Base-by-base conservation (phyloP, 2,329 filamentous ascomycete genomes). In the Dothideomycetidae sp. region DNA sequence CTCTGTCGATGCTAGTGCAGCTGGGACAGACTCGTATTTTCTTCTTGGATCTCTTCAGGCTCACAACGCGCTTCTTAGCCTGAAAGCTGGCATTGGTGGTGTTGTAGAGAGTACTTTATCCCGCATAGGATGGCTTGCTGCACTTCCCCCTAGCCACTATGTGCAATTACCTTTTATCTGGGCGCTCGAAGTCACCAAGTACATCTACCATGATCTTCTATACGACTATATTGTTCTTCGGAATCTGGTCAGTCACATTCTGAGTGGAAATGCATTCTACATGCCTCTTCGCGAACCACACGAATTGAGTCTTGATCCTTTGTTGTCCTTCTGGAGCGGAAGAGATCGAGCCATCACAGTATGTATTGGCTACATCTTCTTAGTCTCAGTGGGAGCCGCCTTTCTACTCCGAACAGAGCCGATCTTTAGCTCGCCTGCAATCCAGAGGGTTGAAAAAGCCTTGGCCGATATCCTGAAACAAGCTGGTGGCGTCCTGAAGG, bases 401-500 rank as follows among this genome's bases (percentile, higher is more conserved):
- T 98, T 96, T 54, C 68, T 96, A 18, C 77, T 75, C 40, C 68
- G 79, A 41, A 78, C 79, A 16, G 71, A 71, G 4, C 73, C 81
- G 0, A 71, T 93, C 45, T 73, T 93, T 44, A 62, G 62, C 16
- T 64, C 65, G 3, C 63, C 65, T 33, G 59, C 67, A 35, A 66
- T 66, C 3, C 69, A 71, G 41, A 66, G 64, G 43, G 58, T 73
- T 3, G 86, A 96, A 55, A 80, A 78, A 15, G 71, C 77, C 5
- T 58, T 94, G 29, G 78, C 88, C 15, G 88, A 96, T 45, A 70
- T 78, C 1, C 67, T 98, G 14, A 78, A 85, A 45, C 92, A 98
- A 66, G 90, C 90, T 33, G 92, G 90, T 29, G 90, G 92, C 10
- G 88, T 98, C 7, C 76, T 94, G 67, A 98, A 98, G 58, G 90